phyloP scores from a whole-genome alignment of 768 basidiomycete genomes.

The Neoboletus subvelutipes region DNA sequence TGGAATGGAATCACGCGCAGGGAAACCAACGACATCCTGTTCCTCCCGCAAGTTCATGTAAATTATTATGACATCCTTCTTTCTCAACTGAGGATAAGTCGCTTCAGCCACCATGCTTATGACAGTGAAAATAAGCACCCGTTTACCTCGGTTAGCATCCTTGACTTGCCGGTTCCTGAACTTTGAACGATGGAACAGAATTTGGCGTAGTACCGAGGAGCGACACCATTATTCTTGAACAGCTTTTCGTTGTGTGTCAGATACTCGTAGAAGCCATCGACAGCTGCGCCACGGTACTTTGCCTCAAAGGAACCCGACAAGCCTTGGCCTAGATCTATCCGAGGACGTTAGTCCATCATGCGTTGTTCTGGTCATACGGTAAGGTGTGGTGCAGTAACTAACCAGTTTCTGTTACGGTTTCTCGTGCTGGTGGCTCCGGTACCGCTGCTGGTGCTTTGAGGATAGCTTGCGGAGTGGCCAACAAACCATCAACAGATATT shows the following conservation, averaged over 20 bases:
- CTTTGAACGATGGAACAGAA: slow-evolving; percentile 8
- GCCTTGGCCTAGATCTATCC: not conserved
- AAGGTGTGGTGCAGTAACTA: too few species aligned
- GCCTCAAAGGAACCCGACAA: not conserved
- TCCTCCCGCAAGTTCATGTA: not conserved
- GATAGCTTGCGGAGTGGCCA: too few species aligned
- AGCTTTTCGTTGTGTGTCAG: not conserved
- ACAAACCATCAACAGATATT: too few species aligned
- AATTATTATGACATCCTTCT: not conserved
- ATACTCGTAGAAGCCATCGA: slow-evolving; percentile 8
- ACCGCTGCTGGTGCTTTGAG: too few species aligned
- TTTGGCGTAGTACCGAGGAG: not conserved
- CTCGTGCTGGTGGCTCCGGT: too few species aligned
- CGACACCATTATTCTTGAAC: not conserved
- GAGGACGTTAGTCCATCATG: too few species aligned
- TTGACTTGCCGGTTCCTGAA: slow-evolving; percentile 5
- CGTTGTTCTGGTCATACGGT: too few species aligned
- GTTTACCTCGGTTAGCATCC: slow-evolving; percentile 2
- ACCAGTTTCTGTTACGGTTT: too few species aligned
- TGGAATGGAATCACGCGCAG: not conserved
- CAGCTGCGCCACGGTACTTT: not conserved
- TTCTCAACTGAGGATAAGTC: not conserved
- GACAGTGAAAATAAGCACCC: not conserved
- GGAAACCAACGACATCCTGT: not conserved
- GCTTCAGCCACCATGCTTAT: not conserved